Percentiles rank a stretch among this genome's conserved stretches.
Conservation (phyloP, 176 grass and related monocot genomes). For the Oryza officinalis region DNA sequence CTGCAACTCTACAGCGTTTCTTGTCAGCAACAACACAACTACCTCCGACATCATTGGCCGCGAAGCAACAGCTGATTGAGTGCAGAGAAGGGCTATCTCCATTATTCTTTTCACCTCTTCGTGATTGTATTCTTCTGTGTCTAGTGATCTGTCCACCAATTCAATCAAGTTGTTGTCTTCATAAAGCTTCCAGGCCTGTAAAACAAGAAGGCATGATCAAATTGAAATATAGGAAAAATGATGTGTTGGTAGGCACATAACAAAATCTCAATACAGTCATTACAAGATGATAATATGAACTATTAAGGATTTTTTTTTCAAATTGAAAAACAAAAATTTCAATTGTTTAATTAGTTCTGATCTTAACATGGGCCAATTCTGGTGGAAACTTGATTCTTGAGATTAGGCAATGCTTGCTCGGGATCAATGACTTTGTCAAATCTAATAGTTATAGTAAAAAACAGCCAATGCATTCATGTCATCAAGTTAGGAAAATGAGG, state of each 20-base stretch:
- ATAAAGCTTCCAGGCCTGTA: slow-evolving; percentile 76
- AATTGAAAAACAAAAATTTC: slow-evolving; percentile 7
- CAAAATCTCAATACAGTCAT: slow-evolving; percentile 17
- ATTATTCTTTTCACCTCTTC: slow-evolving; percentile 66
- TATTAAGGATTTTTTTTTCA: not conserved
- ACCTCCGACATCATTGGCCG: slow-evolving; percentile 82
- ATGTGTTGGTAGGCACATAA: not conserved
- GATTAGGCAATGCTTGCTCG: slow-evolving; percentile 5
- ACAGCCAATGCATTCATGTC: not conserved
- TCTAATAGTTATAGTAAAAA: slow-evolving; percentile 20
- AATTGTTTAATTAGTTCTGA: slow-evolving; percentile 3
- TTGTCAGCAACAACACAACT: slow-evolving; percentile 61
- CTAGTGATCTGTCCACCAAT: slow-evolving; percentile 59
- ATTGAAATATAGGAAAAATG: not conserved
- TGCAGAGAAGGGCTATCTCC: slow-evolving; percentile 82
- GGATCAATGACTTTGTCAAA: not conserved
- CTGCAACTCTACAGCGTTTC: slow-evolving; percentile 40
- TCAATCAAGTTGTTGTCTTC: slow-evolving; percentile 51
- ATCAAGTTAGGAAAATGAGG: slow-evolving; percentile 14
- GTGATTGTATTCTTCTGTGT: slow-evolving; percentile 53
- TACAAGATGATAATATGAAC: slow-evolving; percentile 12
- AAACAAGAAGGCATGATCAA: slow-evolving; percentile 14
- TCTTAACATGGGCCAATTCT: slow-evolving; percentile 6
- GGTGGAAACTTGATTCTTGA: not conserved
- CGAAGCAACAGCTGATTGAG: slow-evolving; percentile 64